phyloP scores from a whole-genome alignment of 2,329 filamentous ascomycete genomes.

The Fonsecaea pugnacius region DNA sequence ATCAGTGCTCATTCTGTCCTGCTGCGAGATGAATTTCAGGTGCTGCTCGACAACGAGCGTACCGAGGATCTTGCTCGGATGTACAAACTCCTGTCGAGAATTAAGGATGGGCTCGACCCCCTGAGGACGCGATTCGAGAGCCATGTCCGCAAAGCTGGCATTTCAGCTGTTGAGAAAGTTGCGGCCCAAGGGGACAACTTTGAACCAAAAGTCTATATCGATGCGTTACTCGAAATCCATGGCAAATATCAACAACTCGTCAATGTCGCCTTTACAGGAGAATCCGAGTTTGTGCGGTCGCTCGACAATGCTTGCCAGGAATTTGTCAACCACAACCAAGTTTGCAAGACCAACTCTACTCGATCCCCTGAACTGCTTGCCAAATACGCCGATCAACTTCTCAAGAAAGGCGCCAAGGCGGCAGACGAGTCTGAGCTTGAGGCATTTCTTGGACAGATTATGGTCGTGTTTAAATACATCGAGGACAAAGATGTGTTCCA shows the following conservation, averaged over 20 bases:
- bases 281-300: conserved; percentile 94
- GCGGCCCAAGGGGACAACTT: conserved; percentile 84
- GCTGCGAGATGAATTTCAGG: conserved; percentile 94
- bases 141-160: conserved; percentile 87
- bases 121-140: conserved; percentile 85
- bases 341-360: conserved; percentile 90
- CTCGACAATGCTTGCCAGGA: conserved; percentile 96
- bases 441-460: conserved; percentile 84
- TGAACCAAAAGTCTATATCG: conserved; percentile 95
- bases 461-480: conserved; percentile 99
- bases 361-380: conserved; percentile 93
- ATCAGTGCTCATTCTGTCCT: conserved; percentile 85
- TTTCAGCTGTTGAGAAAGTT: conserved; percentile 88
- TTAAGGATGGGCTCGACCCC: conserved; percentile 88
- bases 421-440: conserved; percentile 94
- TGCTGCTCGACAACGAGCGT: conserved; percentile 88
- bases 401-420: conserved; percentile 91
- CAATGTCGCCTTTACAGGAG: conserved; percentile 88
- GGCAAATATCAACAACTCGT: conserved; percentile 90
- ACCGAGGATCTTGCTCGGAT: conserved; percentile 95
- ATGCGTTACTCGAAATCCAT: conserved; percentile 91
- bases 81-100: conserved; percentile 88
- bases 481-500: conserved; percentile 99
- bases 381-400: conserved; percentile 89
- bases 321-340: conserved; percentile 96